Evolutionary conservation across 208 protist species (phyloP).

Genomic region (Trypanosoma mega): DNA sequence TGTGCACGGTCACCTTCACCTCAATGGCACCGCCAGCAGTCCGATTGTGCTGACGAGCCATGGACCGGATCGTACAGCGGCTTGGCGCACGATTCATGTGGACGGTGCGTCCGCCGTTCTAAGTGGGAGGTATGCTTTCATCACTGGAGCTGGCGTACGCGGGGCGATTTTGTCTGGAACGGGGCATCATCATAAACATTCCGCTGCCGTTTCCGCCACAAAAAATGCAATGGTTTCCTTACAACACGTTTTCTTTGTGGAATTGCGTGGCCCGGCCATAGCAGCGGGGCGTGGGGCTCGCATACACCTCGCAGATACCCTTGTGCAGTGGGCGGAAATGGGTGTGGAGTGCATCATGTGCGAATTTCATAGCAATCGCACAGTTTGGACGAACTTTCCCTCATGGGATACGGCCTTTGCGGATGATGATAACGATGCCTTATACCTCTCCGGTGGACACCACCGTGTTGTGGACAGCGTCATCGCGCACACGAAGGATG

Average conservation of each 20-base stretch:
- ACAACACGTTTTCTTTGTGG: constrained; percentile 18
- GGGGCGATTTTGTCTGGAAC: constrained; percentile 10
- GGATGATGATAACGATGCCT: constrained; percentile 33
- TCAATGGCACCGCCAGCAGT: constrained; percentile 11
- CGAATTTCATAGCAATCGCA: constrained; percentile 19
- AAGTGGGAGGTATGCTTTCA: constrained; percentile 11
- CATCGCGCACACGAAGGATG: constrained; percentile 33
- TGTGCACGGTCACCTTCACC: constrained; percentile 12
- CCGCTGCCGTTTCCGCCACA: constrained; percentile 27
- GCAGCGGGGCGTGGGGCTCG: constrained; percentile 12
- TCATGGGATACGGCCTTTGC: constrained; percentile 14
- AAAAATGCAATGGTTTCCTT: constrained; percentile 8
- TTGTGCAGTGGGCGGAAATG: constrained; percentile 30
- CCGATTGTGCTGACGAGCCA: constrained; percentile 27
- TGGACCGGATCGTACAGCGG: not conserved
- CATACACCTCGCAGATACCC: constrained; percentile 17
- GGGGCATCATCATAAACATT: constrained; percentile 28
- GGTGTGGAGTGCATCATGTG: constrained; percentile 29
- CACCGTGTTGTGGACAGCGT: constrained; percentile 28
- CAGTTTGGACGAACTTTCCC: constrained; percentile 29
- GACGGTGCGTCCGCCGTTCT: not conserved
- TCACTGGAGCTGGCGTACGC: constrained; percentile 19
- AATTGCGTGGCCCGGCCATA: constrained; percentile 25
- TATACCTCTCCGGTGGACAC: constrained; percentile 32
- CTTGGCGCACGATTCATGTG: constrained; percentile 28